Base-by-base conservation (phyloP, 2,329 filamentous ascomycete species). In the Fusarium aywerte region DNA sequence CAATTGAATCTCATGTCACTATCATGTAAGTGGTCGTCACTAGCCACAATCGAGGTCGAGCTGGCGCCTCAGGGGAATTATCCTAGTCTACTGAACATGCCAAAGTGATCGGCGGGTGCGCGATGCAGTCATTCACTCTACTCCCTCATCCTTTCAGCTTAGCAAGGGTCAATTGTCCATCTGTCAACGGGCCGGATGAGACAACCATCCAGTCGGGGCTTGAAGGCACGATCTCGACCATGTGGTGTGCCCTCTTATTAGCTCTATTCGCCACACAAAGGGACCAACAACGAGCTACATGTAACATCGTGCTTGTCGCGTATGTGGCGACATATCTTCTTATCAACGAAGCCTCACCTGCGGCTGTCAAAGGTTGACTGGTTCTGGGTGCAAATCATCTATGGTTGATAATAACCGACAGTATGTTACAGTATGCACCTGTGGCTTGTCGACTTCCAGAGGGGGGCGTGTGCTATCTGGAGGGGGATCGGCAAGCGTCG, bases 41-140 rank as follows among this genome's bases (percentile, higher is more conserved):
- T 64, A 71, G 70, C 70, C 70, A 73, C 70, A 73, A 57, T 68
- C 58, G 54, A 69, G 31, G 58, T 33, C 21, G 21, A 71, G 56
- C 65, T 66, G 58, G 60, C 65, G 65, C 70, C 68, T 64, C 65
- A 69, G 52, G 58, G 57, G 58, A 58, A 58, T n/a, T 27, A 39
- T 51, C 39, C 39, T 43, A 43, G 40, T 18, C 40, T 27, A 43
- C 13, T 27, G 32, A 18, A 35, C 10, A 59, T 43, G 21, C 16
- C 40, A 47, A 61, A 54, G 40, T 57, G 56, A 72, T 62, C 54
- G 54, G 49, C 64, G 52, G 53, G 50, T 53, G 43, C 42, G 64
- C 48, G 45, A 62, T 59, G 39, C 33, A 47, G 25, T 15, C 18
- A 33, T 39, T 29, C 38, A 58, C 32, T 67, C 48, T 25, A 23